phyloP scores from a whole-genome alignment of 2,329 filamentous ascomycete genomes.

The Zasmidium angulare region DNA sequence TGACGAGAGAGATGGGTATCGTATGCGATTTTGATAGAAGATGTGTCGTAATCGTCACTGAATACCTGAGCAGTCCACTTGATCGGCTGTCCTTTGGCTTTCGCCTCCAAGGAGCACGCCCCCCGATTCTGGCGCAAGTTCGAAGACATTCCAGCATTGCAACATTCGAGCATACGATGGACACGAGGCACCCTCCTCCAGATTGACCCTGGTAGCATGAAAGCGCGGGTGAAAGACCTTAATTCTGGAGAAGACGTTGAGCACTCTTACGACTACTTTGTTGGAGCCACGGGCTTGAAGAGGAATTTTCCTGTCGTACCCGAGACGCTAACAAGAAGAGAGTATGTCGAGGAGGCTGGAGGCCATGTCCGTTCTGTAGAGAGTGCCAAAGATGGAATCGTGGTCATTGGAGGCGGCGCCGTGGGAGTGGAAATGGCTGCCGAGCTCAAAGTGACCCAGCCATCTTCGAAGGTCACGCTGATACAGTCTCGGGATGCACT shows the following conservation, averaged over 20 bases:
- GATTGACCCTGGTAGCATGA: slow-evolving; percentile 63
- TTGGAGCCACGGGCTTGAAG: slow-evolving; percentile 69
- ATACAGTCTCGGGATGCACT: slow-evolving; percentile 71
- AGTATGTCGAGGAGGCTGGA: slow-evolving; percentile 63
- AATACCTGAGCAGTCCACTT: slow-evolving; percentile 60
- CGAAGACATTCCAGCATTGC: slow-evolving; percentile 65
- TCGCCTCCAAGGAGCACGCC: slow-evolving; percentile 63
- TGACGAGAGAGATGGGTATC: slow-evolving; percentile 81
- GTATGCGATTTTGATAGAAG: slow-evolving; percentile 42
- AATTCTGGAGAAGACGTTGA: slow-evolving; percentile 30
- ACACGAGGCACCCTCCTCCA: slow-evolving; percentile 64
- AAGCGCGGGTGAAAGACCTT: slow-evolving; percentile 52
- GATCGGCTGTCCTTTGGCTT: slow-evolving; percentile 72
- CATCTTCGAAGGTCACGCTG: slow-evolving; percentile 66
- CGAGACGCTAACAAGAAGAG: slow-evolving; percentile 60
- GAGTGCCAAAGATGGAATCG: slow-evolving; percentile 57
- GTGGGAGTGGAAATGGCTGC: slow-evolving; percentile 82
- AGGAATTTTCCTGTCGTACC: slow-evolving; percentile 73
- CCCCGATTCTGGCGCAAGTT: slow-evolving; percentile 70
- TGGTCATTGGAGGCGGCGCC: slow-evolving; percentile 74
- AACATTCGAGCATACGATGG: slow-evolving; percentile 60
- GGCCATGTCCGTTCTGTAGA: slow-evolving; percentile 58
- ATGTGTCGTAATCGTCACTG: not conserved
- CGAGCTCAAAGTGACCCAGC: slow-evolving; percentile 69
- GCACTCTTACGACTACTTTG: slow-evolving; percentile 68